phyloP scores from a whole-genome alignment of 2,329 filamentous ascomycete genomes.

The Parafenestella ontariensis region DNA sequence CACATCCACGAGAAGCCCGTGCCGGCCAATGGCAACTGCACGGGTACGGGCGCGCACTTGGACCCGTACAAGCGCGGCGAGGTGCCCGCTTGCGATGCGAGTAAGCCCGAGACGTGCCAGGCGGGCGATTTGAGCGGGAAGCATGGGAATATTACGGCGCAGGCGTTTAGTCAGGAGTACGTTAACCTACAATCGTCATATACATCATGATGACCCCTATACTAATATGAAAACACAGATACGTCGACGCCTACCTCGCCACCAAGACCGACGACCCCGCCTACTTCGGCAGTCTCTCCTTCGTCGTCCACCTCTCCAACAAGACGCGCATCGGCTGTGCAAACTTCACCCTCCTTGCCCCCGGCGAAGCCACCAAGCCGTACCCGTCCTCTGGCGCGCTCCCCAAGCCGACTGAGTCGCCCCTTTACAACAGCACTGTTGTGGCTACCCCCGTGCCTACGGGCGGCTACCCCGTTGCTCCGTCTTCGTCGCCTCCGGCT shows the following conservation, averaged over 20 bases:
- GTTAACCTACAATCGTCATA: constrained; percentile 47
- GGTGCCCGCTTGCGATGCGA: constrained; percentile 45
- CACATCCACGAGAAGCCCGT: constrained; percentile 55
- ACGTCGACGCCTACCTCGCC: constrained; percentile 59
- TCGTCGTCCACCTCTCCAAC: constrained; percentile 63
- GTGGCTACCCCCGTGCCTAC: constrained; percentile 20
- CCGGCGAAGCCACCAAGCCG: constrained; percentile 56
- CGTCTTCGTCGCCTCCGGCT: constrained; percentile 16
- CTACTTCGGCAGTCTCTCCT: constrained; percentile 62
- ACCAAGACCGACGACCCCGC: constrained; percentile 50
- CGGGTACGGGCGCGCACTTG: constrained; percentile 50
- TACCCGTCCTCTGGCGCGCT: constrained; percentile 16
- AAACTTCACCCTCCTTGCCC: constrained; percentile 63
- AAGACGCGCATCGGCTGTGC: constrained; percentile 63
- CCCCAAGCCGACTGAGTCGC: constrained; percentile 13
- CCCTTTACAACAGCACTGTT: constrained; percentile 19
- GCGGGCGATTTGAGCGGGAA: constrained; percentile 57
- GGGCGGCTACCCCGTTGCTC: constrained; percentile 18
- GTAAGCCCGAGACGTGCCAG: constrained; percentile 50
- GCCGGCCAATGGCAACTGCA: constrained; percentile 53
- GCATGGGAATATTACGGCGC: constrained; percentile 48
- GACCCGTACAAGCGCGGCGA: constrained; percentile 54
- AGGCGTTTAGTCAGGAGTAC: constrained; percentile 48
- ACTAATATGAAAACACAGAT: constrained; percentile 39
- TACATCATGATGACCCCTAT: not conserved